Evolutionary conservation across 2,329 filamentous ascomycete genomes (phyloP), one percentile per base, ranked within the genome.

Genomic region (Hortaea werneckii): DNA sequence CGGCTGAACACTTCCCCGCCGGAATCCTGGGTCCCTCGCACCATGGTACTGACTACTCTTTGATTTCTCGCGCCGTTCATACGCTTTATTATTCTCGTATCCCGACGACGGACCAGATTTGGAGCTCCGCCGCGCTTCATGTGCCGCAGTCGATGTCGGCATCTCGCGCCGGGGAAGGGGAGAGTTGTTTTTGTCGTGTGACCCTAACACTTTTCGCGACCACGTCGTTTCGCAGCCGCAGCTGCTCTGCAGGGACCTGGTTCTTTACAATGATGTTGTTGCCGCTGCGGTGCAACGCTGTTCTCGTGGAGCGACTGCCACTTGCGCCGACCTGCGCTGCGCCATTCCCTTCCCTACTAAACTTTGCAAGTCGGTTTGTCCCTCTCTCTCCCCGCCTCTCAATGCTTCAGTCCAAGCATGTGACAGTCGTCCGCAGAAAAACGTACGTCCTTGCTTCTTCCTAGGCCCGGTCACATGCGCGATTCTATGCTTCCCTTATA

Each of bases 31-130:
- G 43, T 56, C 45, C 38, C 45, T 44, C 43, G 48, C 39, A 30
- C 40, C 34, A 44, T 52, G 50, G 41, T 40, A 43, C 50, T 56
- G 52, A 29, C 45, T 54, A 49, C 55, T 58, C 52, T 55, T 57
- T 32, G 54, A 51, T 50, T 58, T 60, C 50, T 58, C 55, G 37
- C 37, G 37, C 41, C 48, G 34, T 35, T 50, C 48, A 7, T 30
- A 5, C 5, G 11, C 34, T n/a, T 13, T 42, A 5, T 9, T 28
- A 30, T 29, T 32, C 41, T 48, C 46, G 37, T 42, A 29, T 13
- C 46, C 42, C 20, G 4, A 2, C 10, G 49, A 46, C 28, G 40
- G 40, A 27, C 41, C 39, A 27, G 47, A 43, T 39, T 44, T 51
- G 37, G 51, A 55, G 41, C 50, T 43, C 45, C 50, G 48, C 34